phyloP scores from a whole-genome alignment of 2,329 filamentous ascomycete genomes.

The Elsinoe ampelina region DNA sequence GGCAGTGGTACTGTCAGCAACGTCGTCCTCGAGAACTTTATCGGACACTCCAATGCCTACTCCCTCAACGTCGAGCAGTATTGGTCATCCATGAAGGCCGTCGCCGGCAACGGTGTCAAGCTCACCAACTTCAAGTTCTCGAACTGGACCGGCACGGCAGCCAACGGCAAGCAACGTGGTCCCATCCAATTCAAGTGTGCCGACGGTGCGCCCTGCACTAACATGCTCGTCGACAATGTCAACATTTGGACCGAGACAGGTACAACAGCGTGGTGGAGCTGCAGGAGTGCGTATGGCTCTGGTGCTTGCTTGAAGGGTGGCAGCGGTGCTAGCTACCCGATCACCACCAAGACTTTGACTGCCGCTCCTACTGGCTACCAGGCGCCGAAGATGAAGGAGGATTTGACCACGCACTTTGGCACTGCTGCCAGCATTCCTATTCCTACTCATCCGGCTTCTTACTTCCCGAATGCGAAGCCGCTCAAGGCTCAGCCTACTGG shows the following conservation, averaged over 20 bases:
- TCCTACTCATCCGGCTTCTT: constrained; percentile 33
- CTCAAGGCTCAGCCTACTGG: constrained; percentile 18
- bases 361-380: constrained; percentile 30
- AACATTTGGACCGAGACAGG: constrained; percentile 43
- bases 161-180: constrained; percentile 41
- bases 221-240: constrained; percentile 43
- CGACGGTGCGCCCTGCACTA: constrained; percentile 43
- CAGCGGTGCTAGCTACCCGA: constrained; percentile 23
- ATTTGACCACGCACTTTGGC: constrained; percentile 25
- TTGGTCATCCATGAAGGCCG: constrained; percentile 38
- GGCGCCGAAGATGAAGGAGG: constrained; percentile 31
- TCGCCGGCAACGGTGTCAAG: constrained; percentile 42
- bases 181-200: constrained; percentile 47
- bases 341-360: constrained; percentile 28
- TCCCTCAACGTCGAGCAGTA: constrained; percentile 47
- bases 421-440: constrained; percentile 32
- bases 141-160: constrained; percentile 48
- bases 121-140: constrained; percentile 45
- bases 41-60: constrained; percentile 52
- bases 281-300: constrained; percentile 41
- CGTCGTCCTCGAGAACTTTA: constrained; percentile 48
- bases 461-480: constrained; percentile 31
- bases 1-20: constrained; percentile 46
- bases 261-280: constrained; percentile 26
- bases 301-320: constrained; percentile 39